Evolutionary conservation across 192 early-diverging fungal genomes (phyloP), one percentile per base, ranked within the genome.

Genomic region (Backusella morwellensis): DNA sequence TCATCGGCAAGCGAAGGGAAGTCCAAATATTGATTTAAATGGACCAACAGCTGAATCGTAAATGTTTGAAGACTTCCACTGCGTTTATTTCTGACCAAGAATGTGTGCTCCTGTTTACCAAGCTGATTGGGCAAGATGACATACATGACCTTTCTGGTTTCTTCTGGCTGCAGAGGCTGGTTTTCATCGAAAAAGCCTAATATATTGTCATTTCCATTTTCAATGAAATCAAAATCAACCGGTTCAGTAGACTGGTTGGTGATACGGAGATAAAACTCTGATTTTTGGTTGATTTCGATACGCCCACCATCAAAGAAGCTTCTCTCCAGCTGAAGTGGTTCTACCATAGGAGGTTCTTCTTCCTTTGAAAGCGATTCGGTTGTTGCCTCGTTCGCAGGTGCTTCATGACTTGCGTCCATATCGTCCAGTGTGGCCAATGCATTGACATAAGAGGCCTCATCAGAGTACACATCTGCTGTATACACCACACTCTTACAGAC

Each of bases 401-500:
- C 7, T 59, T 35, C 38, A 59, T 21, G 21, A 4, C 23, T 35
- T 54, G 23, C 40, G n/a, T 35, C 50, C 29, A 11, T 19, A 32
- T 54, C 32, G n/a, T 47, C 17, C 34, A 72, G 38, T 19, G 40
- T 44, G 6, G 56, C 36, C 3, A 84, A 44, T 5, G 74, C 82
- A 12, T 76, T 72, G 1, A 72, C 47, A 73, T 77, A 88, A 32
- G 47, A 26, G 4, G 35, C 63, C 71, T 84, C 70, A 23, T 83
- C 85, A 54, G 83, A 80, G 69, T 80, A 93, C 2, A 92, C 86
- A 12, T 77, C 81, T 15, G 91, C 87, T 23, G 79, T 82, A 70
- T 93, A 94, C 4, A 85, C 59, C 32, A 96, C 87, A 38, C 86
- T 88, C 50, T 93, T 94, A 70, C 88, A 85, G 40, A 91, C 84